Evolutionary conservation across 2,329 filamentous ascomycete species (phyloP).

Genomic region (Botrytis deweyae): DNA sequence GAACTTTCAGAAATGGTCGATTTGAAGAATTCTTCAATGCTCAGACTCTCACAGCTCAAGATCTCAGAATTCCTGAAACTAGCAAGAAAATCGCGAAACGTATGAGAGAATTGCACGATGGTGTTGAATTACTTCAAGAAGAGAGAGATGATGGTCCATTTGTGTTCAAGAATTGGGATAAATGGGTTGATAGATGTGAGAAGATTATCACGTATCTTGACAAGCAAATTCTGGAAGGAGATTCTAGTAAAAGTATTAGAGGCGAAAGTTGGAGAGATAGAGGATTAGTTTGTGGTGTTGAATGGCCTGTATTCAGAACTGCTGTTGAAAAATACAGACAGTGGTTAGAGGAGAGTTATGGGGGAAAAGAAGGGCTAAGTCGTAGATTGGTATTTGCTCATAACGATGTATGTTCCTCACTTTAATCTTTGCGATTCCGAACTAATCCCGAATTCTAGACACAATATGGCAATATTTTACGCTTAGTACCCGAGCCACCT

Average conservation of each 20-base stretch:
- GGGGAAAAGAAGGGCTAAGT: conserved; percentile 63
- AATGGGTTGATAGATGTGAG: conserved; percentile 57
- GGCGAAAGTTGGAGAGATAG: conserved; percentile 61
- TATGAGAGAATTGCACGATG: conserved; percentile 93
- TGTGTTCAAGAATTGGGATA: conserved; percentile 91
- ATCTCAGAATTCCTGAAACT: conserved; percentile 77
- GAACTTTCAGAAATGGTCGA: conserved; percentile 89
- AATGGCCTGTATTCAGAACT: conserved; percentile 75
- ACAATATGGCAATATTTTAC: conserved; percentile 97
- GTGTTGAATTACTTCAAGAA: conserved; percentile 77
- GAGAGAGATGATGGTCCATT: conserved; percentile 78
- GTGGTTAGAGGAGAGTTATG: conserved; percentile 72
- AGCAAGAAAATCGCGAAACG: conserved; percentile 94
- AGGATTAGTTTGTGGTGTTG: conserved; percentile 78
- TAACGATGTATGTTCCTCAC: conserved; percentile 71
- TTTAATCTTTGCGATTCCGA: conserved; percentile 21
- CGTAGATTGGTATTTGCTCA: conserved; percentile 89
- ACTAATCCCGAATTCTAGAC: conserved; percentile 55
- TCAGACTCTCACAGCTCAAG: conserved; percentile 70
- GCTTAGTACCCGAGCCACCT: conserved; percentile 62
- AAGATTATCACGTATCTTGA: conserved; percentile 53
- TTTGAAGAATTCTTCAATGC: conserved; percentile 96
- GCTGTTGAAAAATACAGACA: conserved; percentile 75
- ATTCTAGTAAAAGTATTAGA: conserved; percentile 35
- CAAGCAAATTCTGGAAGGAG: conserved; percentile 51